Evolutionary conservation across 495 filamentous ascomycete genomes (phyloP), one percentile per base, ranked within the genome.

Genomic region (Talaromyces wortmannii): DNA sequence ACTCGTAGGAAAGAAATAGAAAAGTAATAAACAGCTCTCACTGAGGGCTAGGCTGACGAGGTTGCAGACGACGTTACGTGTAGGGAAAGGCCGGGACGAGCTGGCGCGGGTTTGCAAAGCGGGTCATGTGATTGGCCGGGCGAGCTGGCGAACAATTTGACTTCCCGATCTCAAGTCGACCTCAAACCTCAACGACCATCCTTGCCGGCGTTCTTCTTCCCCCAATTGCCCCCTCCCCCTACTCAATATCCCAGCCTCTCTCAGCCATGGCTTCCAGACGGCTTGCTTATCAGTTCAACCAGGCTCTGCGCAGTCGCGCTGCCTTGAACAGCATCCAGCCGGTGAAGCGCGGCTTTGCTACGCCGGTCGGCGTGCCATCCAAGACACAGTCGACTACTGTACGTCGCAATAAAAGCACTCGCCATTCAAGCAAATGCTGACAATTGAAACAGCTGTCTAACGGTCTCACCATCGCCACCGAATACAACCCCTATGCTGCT

Each of bases 401-500:
- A 53, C 30, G 52, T 53, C 44, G 2, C 36, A 40, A 13, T 40
- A 40, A 10, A 2, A 40, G 13, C 2, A 5, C 23, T 4, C 23
- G 23, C n/a, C n/a, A 15, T 48, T 48, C 2, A 50, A 31, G 44
- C 31, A 12, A 29, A 31, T 45, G 16, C 50, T 52, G 18, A 52
- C 50, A 8, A 11, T 18, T 33, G 36, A 18, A 7, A 46, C 31
- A 53, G 52, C 32, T 53, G 52, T 53, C 83, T 68, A 58, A 80
- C 18, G 60, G 45, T 55, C 16, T 55, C 49, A 72, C 97, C 95
- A 90, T 97, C 69, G 92, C 94, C 57, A 95, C 94, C 64, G 94
- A 98, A 67, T 88, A 97, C 78, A 97, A 94, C 50, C 94, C 94
- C 64, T 97, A 91, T 82, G 92, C 94, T 59, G 92, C 97, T 80